These are phyloP conservation scores for Sclerotinia glacialis DNA, from an alignment of 2,329 filamentous ascomycete species.

Conservation along the genomic window DNA sequence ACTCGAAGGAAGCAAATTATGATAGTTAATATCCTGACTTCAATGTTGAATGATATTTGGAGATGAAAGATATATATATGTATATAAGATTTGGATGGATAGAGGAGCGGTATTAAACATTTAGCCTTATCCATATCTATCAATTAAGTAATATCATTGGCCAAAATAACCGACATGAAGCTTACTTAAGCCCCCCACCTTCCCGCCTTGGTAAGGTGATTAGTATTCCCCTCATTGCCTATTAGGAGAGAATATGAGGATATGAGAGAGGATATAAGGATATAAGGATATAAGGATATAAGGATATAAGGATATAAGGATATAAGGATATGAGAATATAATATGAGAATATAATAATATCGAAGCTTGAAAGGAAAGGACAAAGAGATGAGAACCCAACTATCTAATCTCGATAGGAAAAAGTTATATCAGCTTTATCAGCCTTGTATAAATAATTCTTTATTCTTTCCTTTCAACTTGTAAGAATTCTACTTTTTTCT, in stretches of 20 bases:
- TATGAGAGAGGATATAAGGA: too few relatives aligned
- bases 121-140: slow-evolving; percentile 7
- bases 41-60: neutral
- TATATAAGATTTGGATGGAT: neutral
- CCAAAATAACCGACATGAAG: neutral
- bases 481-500: too few relatives aligned
- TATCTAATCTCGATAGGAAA: too few relatives aligned
- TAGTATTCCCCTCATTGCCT: neutral
- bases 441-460: too few relatives aligned
- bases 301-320: too few relatives aligned
- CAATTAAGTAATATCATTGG: neutral
- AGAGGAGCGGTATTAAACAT: neutral
- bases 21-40: neutral
- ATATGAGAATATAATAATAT: too few relatives aligned
- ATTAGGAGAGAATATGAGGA: neutral
- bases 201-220: neutral
- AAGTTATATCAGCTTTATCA: too few relatives aligned
- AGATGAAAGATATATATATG: neutral
- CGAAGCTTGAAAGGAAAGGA: neutral
- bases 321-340: too few relatives aligned
- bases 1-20: neutral
- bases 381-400: neutral
- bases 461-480: neutral
- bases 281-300: too few relatives aligned
- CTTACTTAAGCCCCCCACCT: slow-evolving; percentile 1